Conservation (phyloP, 495 filamentous ascomycete species). For the Eremomyces bilateralis region DNA sequence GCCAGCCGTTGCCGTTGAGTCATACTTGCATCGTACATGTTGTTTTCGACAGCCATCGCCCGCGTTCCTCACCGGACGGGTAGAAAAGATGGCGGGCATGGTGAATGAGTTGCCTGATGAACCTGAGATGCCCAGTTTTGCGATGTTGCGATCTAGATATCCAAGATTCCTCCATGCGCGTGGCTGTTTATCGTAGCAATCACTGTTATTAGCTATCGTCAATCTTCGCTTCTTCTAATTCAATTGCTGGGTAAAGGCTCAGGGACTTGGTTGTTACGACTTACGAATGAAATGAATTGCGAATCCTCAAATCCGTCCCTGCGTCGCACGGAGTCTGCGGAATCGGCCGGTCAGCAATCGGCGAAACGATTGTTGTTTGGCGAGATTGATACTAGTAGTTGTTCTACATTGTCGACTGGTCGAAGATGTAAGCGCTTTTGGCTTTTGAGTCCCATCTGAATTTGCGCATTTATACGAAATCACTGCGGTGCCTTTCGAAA, state of each 20-base stretch:
- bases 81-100: slow-evolving; percentile 6
- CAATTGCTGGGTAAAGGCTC: too few species aligned
- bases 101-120: slow-evolving; percentile 12
- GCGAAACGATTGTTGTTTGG: slow-evolving; percentile 20
- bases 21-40: slow-evolving; percentile 17
- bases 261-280: too few species aligned
- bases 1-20: slow-evolving; percentile 11
- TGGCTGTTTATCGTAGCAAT: too few species aligned
- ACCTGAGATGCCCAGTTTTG: slow-evolving; percentile 9
- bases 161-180: too few species aligned
- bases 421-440: slow-evolving; percentile 5
- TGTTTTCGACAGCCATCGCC: slow-evolving; percentile 1
- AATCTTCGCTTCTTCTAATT: too few species aligned
- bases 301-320: too few species aligned
- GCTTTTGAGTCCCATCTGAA: slow-evolving; percentile 4
- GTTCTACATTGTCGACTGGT: slow-evolving; percentile 10
- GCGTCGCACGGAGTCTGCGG: slow-evolving; percentile 9
- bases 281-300: too few species aligned
- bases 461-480: slow-evolving; percentile 4
- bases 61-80: slow-evolving; percentile 3
- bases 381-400: slow-evolving; percentile 16
- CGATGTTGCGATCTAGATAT: slow-evolving; percentile 2
- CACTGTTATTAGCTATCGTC: too few species aligned
- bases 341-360: slow-evolving; percentile 8
- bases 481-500: too few species aligned